Conservation (phyloP, 768 basidiomycete species). For the Podaxis sp. region DNA sequence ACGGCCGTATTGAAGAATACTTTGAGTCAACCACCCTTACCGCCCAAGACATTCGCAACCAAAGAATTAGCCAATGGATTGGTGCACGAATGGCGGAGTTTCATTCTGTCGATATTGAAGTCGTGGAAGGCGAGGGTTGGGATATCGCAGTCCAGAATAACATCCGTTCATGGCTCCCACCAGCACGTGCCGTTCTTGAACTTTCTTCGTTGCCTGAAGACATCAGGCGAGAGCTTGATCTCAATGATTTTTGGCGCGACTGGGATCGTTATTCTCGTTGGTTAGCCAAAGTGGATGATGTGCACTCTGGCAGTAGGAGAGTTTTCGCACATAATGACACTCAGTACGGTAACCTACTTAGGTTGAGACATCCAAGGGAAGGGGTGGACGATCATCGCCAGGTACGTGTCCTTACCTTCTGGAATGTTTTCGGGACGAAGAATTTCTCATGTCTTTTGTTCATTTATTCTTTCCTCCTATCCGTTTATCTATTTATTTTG, state of each 20-base stretch:
- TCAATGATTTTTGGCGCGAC: slow-evolving; percentile 56
- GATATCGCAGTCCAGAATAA: slow-evolving; percentile 62
- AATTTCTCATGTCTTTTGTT: not conserved
- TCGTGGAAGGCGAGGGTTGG: slow-evolving; percentile 53
- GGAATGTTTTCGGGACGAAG: not conserved
- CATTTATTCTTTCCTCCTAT: slow-evolving; percentile 6
- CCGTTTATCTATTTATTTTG: not conserved
- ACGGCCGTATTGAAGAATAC: slow-evolving; percentile 94
- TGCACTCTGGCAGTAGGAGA: slow-evolving; percentile 54
- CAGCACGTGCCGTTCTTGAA: slow-evolving; percentile 71
- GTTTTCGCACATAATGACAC: slow-evolving; percentile 93
- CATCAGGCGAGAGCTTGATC: slow-evolving; percentile 52
- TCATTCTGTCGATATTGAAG: slow-evolving; percentile 82
- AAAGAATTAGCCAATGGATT: slow-evolving; percentile 76
- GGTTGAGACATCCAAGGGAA: slow-evolving; percentile 52
- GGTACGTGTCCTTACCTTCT: slow-evolving; percentile 35
- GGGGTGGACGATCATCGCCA: slow-evolving; percentile 72
- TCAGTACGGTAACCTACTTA: slow-evolving; percentile 90
- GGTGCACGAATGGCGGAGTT: slow-evolving; percentile 95
- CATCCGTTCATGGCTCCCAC: slow-evolving; percentile 64
- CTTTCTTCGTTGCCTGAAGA: slow-evolving; percentile 46
- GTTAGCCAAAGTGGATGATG: slow-evolving; percentile 57
- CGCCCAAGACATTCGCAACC: slow-evolving; percentile 72
- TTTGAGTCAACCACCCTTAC: slow-evolving; percentile 85
- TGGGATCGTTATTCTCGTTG: slow-evolving; percentile 71